These are phyloP conservation scores for Achlya hypogyna DNA, from an alignment of 352 stramenopile species.

Conservation along the genomic window DNA sequence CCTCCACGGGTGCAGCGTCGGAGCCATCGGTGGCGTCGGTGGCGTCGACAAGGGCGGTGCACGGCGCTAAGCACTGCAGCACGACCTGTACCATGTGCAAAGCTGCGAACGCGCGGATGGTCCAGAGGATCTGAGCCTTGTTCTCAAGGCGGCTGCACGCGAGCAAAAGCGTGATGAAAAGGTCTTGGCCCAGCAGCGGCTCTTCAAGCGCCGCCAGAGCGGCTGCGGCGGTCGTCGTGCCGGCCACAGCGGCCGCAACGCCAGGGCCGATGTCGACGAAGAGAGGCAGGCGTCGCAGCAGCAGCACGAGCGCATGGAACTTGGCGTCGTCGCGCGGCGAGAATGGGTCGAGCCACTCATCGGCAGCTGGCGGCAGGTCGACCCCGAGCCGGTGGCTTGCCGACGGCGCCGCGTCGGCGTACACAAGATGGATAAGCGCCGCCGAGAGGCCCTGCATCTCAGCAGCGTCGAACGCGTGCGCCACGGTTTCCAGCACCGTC, in stretches of 20 bases:
- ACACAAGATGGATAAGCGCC: not conserved
- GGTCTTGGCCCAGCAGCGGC: slow-evolving; percentile 57
- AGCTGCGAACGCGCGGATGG: slow-evolving; percentile 64
- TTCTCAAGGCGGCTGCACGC: slow-evolving; percentile 67
- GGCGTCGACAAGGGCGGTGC: slow-evolving; percentile 19
- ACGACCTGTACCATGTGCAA: slow-evolving; percentile 73
- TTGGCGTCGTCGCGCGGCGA: slow-evolving; percentile 73
- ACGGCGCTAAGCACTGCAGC: slow-evolving; percentile 37
- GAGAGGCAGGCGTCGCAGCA: slow-evolving; percentile 46
- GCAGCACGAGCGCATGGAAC: slow-evolving; percentile 51
- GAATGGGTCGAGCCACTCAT: slow-evolving; percentile 56
- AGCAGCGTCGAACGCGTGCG: not conserved
- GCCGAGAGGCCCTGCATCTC: not conserved
- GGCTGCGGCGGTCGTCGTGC: slow-evolving; percentile 20
- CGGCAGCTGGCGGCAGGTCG: slow-evolving; percentile 5
- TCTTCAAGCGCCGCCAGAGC: slow-evolving; percentile 43
- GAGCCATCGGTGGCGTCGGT: slow-evolving; percentile 13
- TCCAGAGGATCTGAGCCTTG: slow-evolving; percentile 70
- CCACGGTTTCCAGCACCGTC: not conserved
- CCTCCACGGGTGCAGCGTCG: slow-evolving; percentile 3
- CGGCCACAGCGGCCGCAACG: not conserved
- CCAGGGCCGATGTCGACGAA: not conserved
- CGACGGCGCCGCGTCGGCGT: not conserved
- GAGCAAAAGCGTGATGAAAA: slow-evolving; percentile 65
- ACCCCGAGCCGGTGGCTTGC: not conserved